Conservation (phyloP, 768 basidiomycete species). For the Podaxis mareebaensis region DNA sequence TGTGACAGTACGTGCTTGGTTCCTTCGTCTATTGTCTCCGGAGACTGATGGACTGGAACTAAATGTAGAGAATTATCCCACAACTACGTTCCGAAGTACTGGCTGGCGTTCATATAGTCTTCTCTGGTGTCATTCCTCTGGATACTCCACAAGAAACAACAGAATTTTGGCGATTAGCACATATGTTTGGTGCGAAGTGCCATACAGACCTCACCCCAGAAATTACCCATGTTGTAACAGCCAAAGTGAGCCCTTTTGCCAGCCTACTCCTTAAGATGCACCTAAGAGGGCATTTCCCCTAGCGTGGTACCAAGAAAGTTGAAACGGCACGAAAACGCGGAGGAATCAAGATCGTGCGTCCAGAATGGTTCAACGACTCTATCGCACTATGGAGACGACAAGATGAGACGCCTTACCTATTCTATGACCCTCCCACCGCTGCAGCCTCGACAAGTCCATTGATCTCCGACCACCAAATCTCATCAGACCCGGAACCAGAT, state of each 20-base stretch:
- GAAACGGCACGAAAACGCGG: constrained; percentile 77
- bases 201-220: constrained; percentile 62
- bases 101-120: constrained; percentile 79
- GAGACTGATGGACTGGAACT: not conserved
- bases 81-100: constrained; percentile 74
- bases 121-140: constrained; percentile 95
- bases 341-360: constrained; percentile 81
- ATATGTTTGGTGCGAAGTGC: constrained; percentile 86
- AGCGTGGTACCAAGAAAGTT: constrained; percentile 93
- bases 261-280: not conserved
- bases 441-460: constrained; percentile 19
- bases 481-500: constrained; percentile 69
- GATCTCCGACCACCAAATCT: constrained; percentile 41
- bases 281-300: constrained; percentile 4
- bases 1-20: constrained; percentile 64
- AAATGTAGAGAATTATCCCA: constrained; percentile 80
- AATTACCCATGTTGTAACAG: constrained; percentile 91
- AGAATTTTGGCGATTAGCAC: constrained; percentile 85
- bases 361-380: constrained; percentile 88
- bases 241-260: constrained; percentile 54
- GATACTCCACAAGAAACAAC: constrained; percentile 75
- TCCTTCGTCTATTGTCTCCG: constrained; percentile 6
- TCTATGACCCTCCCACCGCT: constrained; percentile 56
- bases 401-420: constrained; percentile 75
- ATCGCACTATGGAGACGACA: constrained; percentile 85